These are phyloP conservation scores for Penicillium ochrochloron DNA, from an alignment of 495 filamentous ascomycete genomes.

Conservation along the genomic window DNA sequence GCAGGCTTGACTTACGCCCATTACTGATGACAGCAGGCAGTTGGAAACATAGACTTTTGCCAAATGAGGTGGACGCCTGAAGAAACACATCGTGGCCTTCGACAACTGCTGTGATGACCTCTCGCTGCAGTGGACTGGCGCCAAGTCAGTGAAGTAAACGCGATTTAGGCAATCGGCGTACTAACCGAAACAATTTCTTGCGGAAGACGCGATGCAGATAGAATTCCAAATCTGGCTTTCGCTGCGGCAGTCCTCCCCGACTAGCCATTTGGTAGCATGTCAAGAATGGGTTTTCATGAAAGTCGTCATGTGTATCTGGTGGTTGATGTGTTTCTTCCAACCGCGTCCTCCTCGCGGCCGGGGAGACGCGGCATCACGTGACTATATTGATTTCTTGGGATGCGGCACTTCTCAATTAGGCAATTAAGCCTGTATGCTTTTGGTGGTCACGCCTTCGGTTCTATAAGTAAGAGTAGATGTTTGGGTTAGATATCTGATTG, in stretches of 20 bases:
- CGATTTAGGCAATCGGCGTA: conserved; percentile 11
- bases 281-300: conserved; percentile 11
- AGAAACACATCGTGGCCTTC: conserved; percentile 91
- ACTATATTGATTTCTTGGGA: neutral
- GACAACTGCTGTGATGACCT: conserved; percentile 81
- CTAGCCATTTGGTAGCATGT: conserved; percentile 36
- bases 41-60: conserved; percentile 94
- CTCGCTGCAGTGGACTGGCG: conserved; percentile 77
- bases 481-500: too few relatives aligned
- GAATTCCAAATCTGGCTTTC: conserved; percentile 75
- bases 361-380: conserved; percentile 10
- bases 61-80: conserved; percentile 95
- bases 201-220: conserved; percentile 82
- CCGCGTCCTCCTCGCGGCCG: conserved; percentile 6
- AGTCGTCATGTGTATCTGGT: neutral
- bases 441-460: too few relatives aligned
- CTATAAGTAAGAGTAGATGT: too few relatives aligned
- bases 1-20: conserved; percentile 65
- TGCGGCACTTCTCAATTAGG: neutral
- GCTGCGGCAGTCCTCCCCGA: conserved; percentile 24
- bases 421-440: neutral
- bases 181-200: conserved; percentile 73
- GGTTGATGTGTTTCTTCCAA: neutral
- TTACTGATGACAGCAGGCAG: conserved; percentile 85
- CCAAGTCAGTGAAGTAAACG: conserved; percentile 19